Percentiles rank a stretch among this genome's conserved stretches.
phyloP scores from a whole-genome alignment of 805 yeast species.

The Saccharomycopsis fermentans region DNA sequence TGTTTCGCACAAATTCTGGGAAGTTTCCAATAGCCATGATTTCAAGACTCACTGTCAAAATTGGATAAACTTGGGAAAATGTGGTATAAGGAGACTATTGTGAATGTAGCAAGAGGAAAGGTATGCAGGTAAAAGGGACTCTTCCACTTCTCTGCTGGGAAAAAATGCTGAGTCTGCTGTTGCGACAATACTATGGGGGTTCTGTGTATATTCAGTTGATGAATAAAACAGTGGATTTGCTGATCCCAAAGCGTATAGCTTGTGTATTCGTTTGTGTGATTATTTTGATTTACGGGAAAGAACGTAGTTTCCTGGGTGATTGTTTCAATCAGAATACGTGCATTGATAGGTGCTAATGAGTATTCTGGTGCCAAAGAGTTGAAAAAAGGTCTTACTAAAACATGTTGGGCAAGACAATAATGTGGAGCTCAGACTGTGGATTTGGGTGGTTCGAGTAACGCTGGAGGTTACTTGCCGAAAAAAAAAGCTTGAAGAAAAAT shows the following conservation, averaged over 20 bases:
- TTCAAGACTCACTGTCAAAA: background rate
- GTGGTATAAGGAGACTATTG: background rate
- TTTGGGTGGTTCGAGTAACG: too few species aligned
- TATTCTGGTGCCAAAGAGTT: background rate
- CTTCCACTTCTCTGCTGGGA: background rate
- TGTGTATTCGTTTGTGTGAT: background rate
- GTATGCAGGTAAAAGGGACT: too few species aligned
- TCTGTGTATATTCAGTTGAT: background rate
- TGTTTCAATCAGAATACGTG: background rate
- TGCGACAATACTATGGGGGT: too few species aligned
- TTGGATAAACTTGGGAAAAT: too few species aligned
- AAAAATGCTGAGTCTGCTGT: background rate
- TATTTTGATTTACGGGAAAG: background rate
- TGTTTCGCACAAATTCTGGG: background rate
- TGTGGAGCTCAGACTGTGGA: too few species aligned
- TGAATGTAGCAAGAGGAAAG: background rate
- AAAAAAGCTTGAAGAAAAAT: too few species aligned
- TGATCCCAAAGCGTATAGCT: too few species aligned
- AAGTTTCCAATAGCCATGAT: slow-evolving; percentile 2
- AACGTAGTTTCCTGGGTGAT: background rate
- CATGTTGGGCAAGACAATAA: too few species aligned
- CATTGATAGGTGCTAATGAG: background rate
- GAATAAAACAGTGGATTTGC: background rate
- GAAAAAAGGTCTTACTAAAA: too few species aligned
- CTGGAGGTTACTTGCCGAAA: too few species aligned